Conservation (phyloP, 2,329 filamentous ascomycete genomes). For the Alternaria hordeiaustralica region DNA sequence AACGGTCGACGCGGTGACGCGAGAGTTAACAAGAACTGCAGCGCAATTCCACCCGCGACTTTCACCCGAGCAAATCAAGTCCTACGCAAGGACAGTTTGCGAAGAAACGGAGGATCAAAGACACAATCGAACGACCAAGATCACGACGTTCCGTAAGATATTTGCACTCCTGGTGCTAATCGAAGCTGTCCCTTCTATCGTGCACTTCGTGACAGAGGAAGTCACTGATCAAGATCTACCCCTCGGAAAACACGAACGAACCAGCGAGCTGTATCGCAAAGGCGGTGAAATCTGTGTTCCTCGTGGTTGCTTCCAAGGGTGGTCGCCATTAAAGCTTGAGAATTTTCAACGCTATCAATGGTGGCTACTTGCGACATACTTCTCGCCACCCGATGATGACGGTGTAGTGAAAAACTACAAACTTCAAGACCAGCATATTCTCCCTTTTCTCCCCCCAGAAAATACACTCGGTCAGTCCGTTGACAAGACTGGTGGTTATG, state of each 20-base stretch:
- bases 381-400: neutral
- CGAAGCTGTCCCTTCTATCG: slow-evolving; percentile 8
- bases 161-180: slow-evolving; percentile 19
- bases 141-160: slow-evolving; percentile 17
- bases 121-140: neutral
- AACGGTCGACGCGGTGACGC: neutral
- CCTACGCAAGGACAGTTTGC: slow-evolving; percentile 5
- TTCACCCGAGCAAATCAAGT: neutral
- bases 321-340: slow-evolving; percentile 11
- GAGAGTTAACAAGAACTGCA: slow-evolving; percentile 5
- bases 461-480: neutral
- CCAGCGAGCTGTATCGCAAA: neutral
- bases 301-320: slow-evolving; percentile 8
- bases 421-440: slow-evolving; percentile 19
- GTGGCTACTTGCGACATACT: slow-evolving; percentile 23
- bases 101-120: neutral
- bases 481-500: slow-evolving; percentile 12
- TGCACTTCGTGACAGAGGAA: slow-evolving; percentile 13
- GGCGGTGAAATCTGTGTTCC: neutral
- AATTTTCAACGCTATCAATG: slow-evolving; percentile 23
- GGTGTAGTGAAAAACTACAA: slow-evolving; percentile 18
- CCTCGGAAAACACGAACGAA: neutral
- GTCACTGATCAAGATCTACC: slow-evolving; percentile 22
- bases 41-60: neutral
- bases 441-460: slow-evolving; percentile 12